Evolutionary conservation across 352 stramenopile species (phyloP).

Genomic region (Phytophthora europaea): DNA sequence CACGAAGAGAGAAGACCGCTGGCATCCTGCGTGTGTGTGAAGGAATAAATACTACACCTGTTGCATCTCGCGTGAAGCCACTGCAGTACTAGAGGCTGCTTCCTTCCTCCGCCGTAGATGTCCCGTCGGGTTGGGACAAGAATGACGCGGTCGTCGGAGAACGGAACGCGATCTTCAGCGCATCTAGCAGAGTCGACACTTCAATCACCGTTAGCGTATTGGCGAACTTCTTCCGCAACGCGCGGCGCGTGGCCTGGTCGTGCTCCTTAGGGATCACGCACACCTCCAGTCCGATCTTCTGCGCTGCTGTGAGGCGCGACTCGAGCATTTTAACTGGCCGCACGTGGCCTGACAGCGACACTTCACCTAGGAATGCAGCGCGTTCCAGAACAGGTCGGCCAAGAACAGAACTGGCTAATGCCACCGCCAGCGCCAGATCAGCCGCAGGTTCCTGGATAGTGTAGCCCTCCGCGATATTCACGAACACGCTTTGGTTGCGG

Average conservation of each 20-base stretch:
- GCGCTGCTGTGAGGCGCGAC: slow-evolving; percentile 75
- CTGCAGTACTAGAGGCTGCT: slow-evolving; percentile 13
- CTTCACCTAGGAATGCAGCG: slow-evolving; percentile 80
- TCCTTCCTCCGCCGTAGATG: slow-evolving; percentile 17
- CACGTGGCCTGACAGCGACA: slow-evolving; percentile 83
- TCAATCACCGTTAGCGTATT: slow-evolving; percentile 69
- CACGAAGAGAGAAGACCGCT: slow-evolving; percentile 30
- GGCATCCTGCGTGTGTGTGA: slow-evolving; percentile 30
- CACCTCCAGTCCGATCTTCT: slow-evolving; percentile 82
- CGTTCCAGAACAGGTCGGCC: slow-evolving; percentile 62
- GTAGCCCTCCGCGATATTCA: slow-evolving; percentile 89
- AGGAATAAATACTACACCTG: slow-evolving; percentile 44
- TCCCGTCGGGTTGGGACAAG: slow-evolving; percentile 22
- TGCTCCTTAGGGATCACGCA: slow-evolving; percentile 78
- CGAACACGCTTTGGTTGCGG: slow-evolving; percentile 84
- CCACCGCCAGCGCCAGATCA: slow-evolving; percentile 80
- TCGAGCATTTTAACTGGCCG: slow-evolving; percentile 88
- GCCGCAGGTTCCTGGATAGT: slow-evolving; percentile 85
- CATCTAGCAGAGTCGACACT: slow-evolving; percentile 70
- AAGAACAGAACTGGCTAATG: slow-evolving; percentile 76
- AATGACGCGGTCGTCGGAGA: slow-evolving; percentile 25
- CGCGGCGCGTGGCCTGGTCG: slow-evolving; percentile 51
- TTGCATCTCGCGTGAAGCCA: slow-evolving; percentile 35
- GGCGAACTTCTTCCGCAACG: slow-evolving; percentile 63
- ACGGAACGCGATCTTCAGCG: slow-evolving; percentile 68